Evolutionary conservation across 495 filamentous ascomycete genomes (phyloP), one percentile per base, ranked within the genome.

Genomic region (Paragyromitra xinjiangensis): DNA sequence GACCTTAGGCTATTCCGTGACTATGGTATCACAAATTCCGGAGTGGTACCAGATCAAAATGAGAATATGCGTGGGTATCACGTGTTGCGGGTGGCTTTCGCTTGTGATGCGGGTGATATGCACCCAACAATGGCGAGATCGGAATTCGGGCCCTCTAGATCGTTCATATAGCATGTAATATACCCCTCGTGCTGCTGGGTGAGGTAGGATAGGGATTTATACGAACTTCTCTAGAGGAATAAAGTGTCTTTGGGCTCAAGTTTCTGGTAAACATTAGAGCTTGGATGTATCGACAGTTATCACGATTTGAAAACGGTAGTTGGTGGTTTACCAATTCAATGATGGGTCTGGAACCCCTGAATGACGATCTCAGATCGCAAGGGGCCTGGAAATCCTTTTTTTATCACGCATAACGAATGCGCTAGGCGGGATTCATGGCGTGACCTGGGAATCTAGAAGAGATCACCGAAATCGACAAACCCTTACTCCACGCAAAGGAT

Each of bases 21-120:
- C 40, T 55, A 65, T 50, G 11, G 14, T 19, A 19, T 19, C 22
- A 50, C 26, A 62, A 19, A n/a, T 8, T 16, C 0, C 16, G 11
- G n/a, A 37, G 39, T 14, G 61, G 19, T 14, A 58, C 4, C 55
- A 26, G 14, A 3, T 12, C 44, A 44, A 39, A 42, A 64, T 45
- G 39, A 64, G 12, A 19, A 29, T 45, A 26, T 24, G 62, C n/a
- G 62, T 39, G 45, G 8, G 7, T 53, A 53, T 51, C 66, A 69
- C 66, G 69, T 71, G 69, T 50, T 39, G 16, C 19, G 16, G 24
- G 44, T 48, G 64, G 26, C 42, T 66, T 51, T 66, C 64, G 64
- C 64, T 66, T 66, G 22, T 11, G 6, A 64, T 64, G 62, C 62
- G 11, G 19, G 40, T 37, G 39, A 64, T 64, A 64, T 48, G 42